Percentiles rank a stretch among this genome's conserved stretches.
Conservation (phyloP, 345 rosid species). For the Camelina hispida region DNA sequence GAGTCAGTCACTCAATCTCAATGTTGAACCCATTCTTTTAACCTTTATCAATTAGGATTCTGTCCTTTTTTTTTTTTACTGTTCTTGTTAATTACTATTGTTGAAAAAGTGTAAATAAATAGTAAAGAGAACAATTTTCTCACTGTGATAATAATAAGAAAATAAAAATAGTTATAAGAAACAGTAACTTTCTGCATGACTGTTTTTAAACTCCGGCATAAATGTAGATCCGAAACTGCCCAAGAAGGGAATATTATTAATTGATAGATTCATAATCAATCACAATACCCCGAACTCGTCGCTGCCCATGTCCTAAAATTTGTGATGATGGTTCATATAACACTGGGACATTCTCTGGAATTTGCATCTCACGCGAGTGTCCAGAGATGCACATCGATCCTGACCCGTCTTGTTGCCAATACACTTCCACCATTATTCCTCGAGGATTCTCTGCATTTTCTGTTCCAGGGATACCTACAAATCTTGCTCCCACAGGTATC, state of each 20-base stretch:
- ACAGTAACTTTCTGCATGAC: not conserved
- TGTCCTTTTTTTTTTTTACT: not conserved
- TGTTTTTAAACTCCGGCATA: not conserved
- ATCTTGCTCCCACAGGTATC: slow-evolving; percentile 87
- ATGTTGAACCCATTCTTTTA: not conserved
- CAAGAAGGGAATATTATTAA: slow-evolving; percentile 13
- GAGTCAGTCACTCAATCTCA: not conserved
- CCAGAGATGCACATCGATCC: slow-evolving; percentile 84
- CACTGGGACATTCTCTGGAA: slow-evolving; percentile 32
- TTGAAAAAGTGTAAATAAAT: not conserved
- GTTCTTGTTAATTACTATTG: not conserved
- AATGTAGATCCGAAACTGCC: not conserved
- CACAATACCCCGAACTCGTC: slow-evolving; percentile 42
- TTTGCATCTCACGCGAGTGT: slow-evolving; percentile 58
- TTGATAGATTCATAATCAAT: slow-evolving; percentile 39
- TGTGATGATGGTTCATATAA: slow-evolving; percentile 38
- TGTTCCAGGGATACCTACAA: slow-evolving; percentile 79
- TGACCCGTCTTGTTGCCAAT: slow-evolving; percentile 83
- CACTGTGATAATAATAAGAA: not conserved
- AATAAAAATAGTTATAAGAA: no score
- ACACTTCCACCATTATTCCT: slow-evolving; percentile 88
- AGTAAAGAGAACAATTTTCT: not conserved
- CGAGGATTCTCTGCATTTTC: slow-evolving; percentile 61
- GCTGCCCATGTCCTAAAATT: slow-evolving; percentile 41
- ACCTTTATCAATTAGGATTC: not conserved